Evolutionary conservation across 139 green algal species (phyloP), one percentile per base, ranked within the genome.

Genomic region (Micractinium conductrix): DNA sequence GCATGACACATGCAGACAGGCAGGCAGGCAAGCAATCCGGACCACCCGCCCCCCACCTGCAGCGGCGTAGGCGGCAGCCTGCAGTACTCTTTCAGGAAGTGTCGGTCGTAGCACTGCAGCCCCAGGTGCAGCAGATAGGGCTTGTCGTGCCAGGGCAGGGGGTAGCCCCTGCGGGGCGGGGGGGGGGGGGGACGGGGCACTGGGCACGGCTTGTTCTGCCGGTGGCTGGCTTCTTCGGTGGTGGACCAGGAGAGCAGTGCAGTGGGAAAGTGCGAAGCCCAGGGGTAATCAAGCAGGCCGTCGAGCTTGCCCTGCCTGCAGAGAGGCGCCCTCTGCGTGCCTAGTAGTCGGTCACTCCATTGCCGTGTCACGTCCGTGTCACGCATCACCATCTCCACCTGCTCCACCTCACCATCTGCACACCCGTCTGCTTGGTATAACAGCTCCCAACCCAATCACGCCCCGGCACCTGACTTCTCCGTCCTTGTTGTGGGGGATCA

Each of bases 401-500:
- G n/a, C n/a, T n/a, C n/a, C n/a, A n/a, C n/a, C 69, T 22, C 6
- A 2, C 17, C 38, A 62, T 14, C 44, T 21, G 43, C 44, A 58
- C 30, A 26, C 17, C 26, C n/a, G n/a, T n/a, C n/a, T n/a, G n/a
- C n/a, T n/a, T n/a, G n/a, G n/a, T n/a, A n/a, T n/a, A n/a, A n/a
- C 22, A 44, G 37, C 16, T 19, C 4, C 12, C 37, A 75, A 28
- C 69, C 38, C 72, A 63, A n/a, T n/a, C 79, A 65, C n/a, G n/a
- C n/a, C 30, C 19, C 6, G 69, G 0, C 42, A 81, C 71, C 72
- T 74, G 26, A 91, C 74, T 2, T 70, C 44, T 21, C 87, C 91
- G 4, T 90, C 79, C 86, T 95, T 96, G 92, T 96, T 96, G 87
- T 87, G 58, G 26, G 93, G 93, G 30, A 96, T 87, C 70, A 95